A percentile compares a stretch with the other conserved stretches of the same genome.
Conservation (phyloP, 2,329 filamentous ascomycete genomes). For the Aspergillus pseudoterreus region DNA sequence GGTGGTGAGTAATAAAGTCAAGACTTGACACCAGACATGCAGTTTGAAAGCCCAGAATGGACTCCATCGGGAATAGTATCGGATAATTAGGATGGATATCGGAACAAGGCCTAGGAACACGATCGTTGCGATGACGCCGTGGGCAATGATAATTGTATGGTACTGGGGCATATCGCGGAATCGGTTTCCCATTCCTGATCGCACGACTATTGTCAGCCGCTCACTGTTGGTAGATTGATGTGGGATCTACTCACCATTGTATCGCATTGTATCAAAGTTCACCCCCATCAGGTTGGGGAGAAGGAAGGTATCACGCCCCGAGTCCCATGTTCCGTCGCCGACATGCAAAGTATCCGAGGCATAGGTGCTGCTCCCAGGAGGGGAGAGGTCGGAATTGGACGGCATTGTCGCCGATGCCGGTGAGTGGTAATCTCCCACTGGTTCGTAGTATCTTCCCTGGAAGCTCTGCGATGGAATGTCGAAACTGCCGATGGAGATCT, state of each 20-base stretch:
- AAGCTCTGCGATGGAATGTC: constrained; percentile 31
- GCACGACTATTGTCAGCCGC: constrained; percentile 2
- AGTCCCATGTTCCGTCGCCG: constrained; percentile 65
- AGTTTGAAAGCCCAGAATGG: constrained; percentile 55
- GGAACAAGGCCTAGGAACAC: constrained; percentile 61
- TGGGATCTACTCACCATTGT: constrained; percentile 53
- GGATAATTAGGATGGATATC: constrained; percentile 56
- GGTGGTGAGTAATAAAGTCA: constrained; percentile 59
- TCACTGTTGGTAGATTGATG: neutral
- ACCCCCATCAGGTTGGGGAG: constrained; percentile 61
- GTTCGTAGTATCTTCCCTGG: constrained; percentile 2
- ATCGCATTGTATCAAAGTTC: constrained; percentile 64
- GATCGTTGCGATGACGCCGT: constrained; percentile 58
- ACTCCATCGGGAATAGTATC: constrained; percentile 56
- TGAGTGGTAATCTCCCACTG: too few species aligned
- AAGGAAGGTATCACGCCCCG: constrained; percentile 58
- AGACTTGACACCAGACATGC: constrained; percentile 62
- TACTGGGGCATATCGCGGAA: constrained; percentile 59
- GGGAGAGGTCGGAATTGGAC: constrained; percentile 43
- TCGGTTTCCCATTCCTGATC: constrained; percentile 62
- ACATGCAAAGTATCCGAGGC: constrained; percentile 59
- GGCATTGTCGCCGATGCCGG: constrained; percentile 22
- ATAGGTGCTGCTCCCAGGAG: constrained; percentile 60
- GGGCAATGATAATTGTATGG: constrained; percentile 55
- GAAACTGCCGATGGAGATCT: constrained; percentile 40